Conservation (phyloP, 1,284 basidiomycete genomes). For the Anthracocystis setariae region DNA sequence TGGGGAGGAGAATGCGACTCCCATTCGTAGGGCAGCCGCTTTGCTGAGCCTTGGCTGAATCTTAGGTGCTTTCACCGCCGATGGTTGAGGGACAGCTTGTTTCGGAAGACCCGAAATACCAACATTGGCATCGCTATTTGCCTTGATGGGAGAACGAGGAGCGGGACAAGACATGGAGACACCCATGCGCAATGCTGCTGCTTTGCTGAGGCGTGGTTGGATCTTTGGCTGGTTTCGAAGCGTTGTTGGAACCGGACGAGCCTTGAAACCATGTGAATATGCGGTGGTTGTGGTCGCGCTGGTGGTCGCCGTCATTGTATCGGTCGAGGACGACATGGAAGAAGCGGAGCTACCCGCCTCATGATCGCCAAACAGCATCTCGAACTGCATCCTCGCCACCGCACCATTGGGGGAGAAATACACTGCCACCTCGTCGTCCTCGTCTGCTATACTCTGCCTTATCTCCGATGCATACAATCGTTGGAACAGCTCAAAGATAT, state of each 20-base stretch:
- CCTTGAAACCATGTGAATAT: constrained; percentile 11
- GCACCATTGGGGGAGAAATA: constrained; percentile 34
- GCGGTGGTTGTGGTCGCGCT: constrained; percentile 8
- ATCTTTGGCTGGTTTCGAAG: constrained; percentile 73
- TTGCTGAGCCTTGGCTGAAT: constrained; percentile 18
- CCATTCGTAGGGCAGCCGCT: constrained; percentile 15
- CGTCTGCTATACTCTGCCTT: too few species aligned
- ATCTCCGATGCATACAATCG: not conserved
- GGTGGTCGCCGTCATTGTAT: too few species aligned
- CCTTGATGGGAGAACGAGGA: constrained; percentile 9
- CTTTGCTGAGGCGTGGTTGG: constrained; percentile 79
- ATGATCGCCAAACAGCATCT: constrained; percentile 46
- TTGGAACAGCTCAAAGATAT: not conserved
- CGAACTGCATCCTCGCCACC: constrained; percentile 40
- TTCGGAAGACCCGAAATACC: not conserved
- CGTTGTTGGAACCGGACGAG: constrained; percentile 15
- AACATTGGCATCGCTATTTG: constrained; percentile 8
- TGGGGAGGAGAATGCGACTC: constrained; percentile 1
- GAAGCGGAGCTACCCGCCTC: not conserved
- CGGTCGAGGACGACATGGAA: too few species aligned
- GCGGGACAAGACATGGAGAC: constrained; percentile 4
- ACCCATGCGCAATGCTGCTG: constrained; percentile 72
- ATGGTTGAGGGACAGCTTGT: constrained; percentile 2
- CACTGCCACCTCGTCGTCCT: constrained; percentile 34
- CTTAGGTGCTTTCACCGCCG: constrained; percentile 4